A percentile compares a stretch with the other conserved stretches of the same genome.
Evolutionary conservation across 2,329 filamentous ascomycete species (phyloP).

Genomic region (Achaetomium macrosporum): DNA sequence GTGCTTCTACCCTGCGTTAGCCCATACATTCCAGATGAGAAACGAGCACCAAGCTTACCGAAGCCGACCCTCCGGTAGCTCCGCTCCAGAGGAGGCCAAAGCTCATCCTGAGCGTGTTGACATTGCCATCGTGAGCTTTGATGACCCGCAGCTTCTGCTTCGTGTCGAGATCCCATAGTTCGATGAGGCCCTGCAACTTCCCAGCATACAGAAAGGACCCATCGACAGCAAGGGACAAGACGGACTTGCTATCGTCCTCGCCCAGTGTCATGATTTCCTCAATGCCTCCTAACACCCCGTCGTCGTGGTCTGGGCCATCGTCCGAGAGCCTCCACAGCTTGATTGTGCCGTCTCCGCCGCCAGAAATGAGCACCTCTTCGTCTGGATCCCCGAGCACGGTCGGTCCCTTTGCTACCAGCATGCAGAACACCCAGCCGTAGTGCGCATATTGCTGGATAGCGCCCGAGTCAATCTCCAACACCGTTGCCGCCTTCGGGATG

Average conservation of each 20-base stretch:
- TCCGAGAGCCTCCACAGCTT: constrained; percentile 77
- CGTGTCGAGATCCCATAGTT: constrained; percentile 96
- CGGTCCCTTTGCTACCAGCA: constrained; percentile 73
- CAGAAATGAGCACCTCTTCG: constrained; percentile 80
- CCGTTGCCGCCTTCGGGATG: constrained; percentile 48
- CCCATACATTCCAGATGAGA: background rate
- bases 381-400: constrained; percentile 62
- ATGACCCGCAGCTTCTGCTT: constrained; percentile 84
- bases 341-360: constrained; percentile 88
- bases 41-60: constrained; percentile 48
- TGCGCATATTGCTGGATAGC: constrained; percentile 87
- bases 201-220: constrained; percentile 91
- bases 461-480: constrained; percentile 74
- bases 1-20: constrained; percentile 49
- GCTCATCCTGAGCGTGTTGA: constrained; percentile 80
- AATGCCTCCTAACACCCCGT: constrained; percentile 55
- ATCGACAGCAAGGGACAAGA: constrained; percentile 76
- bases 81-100: constrained; percentile 83
- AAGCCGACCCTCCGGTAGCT: constrained; percentile 79
- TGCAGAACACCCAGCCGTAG: constrained; percentile 93
- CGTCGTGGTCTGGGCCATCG: constrained; percentile 34
- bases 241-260: constrained; percentile 55
- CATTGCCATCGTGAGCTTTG: constrained; percentile 71
- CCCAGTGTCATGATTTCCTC: constrained; percentile 63
- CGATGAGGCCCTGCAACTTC: constrained; percentile 78